Base-by-base conservation (phyloP, 371 early-diverging fungal genomes). In the Mucor circinelloides region DNA sequence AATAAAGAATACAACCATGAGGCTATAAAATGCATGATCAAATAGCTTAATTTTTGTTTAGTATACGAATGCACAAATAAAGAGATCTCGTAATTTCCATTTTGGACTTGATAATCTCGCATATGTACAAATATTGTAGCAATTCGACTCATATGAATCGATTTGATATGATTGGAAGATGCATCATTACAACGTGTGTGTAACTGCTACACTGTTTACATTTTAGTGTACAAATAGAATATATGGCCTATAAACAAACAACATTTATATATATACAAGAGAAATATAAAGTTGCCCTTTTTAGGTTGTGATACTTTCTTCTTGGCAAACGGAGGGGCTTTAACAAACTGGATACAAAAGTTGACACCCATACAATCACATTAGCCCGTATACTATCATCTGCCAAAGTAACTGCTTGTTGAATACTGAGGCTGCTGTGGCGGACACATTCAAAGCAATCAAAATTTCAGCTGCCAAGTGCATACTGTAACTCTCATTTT, bases 11-110 rank as follows among this genome's bases (percentile, higher is more conserved):
- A 27, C 52, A 23, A 52, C 13, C 52, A 52, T 52, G 52, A 52
- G 52, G 52, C 52, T 52, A 52, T 25, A 23, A 52, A 27, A 52
- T 52, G 52, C 52, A 52, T 52, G 52, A 52, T 27, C 52, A 52
- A 9, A 25, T 52, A 52, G 52, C 27, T 52, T 52, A 52, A 48
- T 52, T 52, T 52, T 52, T 40, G 40, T 40, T 40, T 40, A 40
- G 40, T 17, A 40, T 17, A 40, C 40, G 15, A 27, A 52, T 27
- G 13, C 13, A 52, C 27, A 52, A 52, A 56, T 19, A 56, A 56
- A 56, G 32, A 56, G 56, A 56, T 32, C 56, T 28, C n/a, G 56
- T 56, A 56, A 56, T 56, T 56, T n/a, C 56, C 56, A 32, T 56
- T 56, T 56, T 56, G 30, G 56, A 56, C 32, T 13, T 56, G 56